phyloP scores from a whole-genome alignment of 108 stramenopile genomes.

The Tribonema minus region DNA sequence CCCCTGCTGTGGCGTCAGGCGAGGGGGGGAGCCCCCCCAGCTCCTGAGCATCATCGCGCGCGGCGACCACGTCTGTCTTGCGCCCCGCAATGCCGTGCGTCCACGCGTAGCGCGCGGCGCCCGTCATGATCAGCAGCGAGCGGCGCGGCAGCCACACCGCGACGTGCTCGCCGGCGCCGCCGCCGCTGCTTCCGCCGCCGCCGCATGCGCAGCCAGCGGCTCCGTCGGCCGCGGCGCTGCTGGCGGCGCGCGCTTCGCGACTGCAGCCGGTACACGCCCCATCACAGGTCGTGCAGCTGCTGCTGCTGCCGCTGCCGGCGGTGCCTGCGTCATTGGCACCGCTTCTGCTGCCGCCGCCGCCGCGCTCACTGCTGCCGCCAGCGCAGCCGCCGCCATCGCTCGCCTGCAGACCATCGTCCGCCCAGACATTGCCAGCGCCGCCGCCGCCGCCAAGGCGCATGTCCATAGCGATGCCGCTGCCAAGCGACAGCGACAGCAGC shows the following conservation, averaged over 20 bases:
- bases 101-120: conserved; percentile 41
- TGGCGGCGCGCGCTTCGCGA: no score
- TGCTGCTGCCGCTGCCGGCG: no score
- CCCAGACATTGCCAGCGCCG: conserved; percentile 1
- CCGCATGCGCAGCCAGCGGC: no score
- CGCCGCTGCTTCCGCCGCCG: no score
- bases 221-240: no score
- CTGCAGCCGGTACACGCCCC: no score
- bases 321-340: no score
- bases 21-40: neutral
- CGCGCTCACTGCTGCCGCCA: no score
- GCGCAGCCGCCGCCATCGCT: neutral
- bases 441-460: conserved; percentile 15
- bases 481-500: conserved; percentile 25
- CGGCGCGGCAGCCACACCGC: conserved; percentile 25
- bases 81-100: conserved; percentile 36
- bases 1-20: neutral
- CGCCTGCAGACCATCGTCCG: neutral
- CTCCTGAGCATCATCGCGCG: neutral
- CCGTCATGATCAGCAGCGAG: conserved; percentile 37
- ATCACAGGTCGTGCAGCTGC: no score
- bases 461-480: conserved; percentile 39
- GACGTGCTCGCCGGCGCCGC: no score
- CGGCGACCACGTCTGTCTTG: conserved; percentile 38
- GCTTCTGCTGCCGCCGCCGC: no score